Evolutionary conservation across 108 stramenopile genomes (phyloP).

Genomic region (Poteriospumella lacustris): DNA sequence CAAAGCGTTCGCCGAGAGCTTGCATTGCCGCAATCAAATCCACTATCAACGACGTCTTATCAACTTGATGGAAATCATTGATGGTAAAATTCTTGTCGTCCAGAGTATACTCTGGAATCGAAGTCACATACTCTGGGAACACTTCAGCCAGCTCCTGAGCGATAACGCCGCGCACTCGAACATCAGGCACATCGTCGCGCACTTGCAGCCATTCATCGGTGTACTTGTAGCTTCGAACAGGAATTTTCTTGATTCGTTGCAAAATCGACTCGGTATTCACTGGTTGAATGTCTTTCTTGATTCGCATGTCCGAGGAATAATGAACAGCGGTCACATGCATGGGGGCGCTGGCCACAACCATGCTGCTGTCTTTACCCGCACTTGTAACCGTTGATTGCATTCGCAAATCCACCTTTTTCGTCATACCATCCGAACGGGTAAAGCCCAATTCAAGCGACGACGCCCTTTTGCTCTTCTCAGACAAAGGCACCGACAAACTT

Average conservation of each 20-base stretch:
- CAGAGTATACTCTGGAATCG: conserved; percentile 52
- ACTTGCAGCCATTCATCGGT: conserved; percentile 59
- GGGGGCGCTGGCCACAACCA: background rate
- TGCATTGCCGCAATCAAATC: too few species aligned
- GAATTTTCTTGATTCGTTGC: conserved; percentile 59
- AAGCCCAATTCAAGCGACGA: background rate
- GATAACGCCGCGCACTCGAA: conserved; percentile 64
- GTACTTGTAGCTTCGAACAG: conserved; percentile 62
- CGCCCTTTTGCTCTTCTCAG: background rate
- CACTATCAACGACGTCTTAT: conserved; percentile 39
- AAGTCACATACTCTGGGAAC: conserved; percentile 68
- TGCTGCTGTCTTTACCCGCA: background rate
- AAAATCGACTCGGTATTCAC: conserved; percentile 61
- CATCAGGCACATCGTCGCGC: conserved; percentile 35
- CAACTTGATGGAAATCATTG: conserved; percentile 49
- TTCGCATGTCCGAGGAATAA: conserved; percentile 61
- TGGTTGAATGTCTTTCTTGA: conserved; percentile 58
- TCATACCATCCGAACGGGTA: background rate
- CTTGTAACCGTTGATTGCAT: background rate
- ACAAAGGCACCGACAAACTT: background rate
- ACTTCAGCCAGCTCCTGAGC: conserved; percentile 67
- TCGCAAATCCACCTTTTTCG: conserved; percentile 4
- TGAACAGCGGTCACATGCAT: background rate
- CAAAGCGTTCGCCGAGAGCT: too few species aligned
- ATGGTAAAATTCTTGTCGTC: conserved; percentile 54